A percentile compares a stretch with the other conserved stretches of the same genome.
Evolutionary conservation across 1,284 basidiomycete genomes (phyloP).

Genomic region (Pascua sp.): DNA sequence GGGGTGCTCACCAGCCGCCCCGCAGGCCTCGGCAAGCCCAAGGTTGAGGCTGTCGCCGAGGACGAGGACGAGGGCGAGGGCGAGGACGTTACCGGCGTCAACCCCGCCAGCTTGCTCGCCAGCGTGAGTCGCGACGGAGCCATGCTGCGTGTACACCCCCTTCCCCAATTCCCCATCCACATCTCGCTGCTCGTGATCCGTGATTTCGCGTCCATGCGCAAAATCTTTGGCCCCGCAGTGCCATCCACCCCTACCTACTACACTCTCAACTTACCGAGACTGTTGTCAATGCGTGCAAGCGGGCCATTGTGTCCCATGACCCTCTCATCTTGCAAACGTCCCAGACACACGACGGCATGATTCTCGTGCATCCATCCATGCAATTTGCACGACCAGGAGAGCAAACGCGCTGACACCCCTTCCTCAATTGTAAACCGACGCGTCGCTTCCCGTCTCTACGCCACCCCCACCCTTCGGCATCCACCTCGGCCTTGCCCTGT

Average conservation of each 20-base stretch:
- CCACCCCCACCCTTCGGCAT: too few species aligned
- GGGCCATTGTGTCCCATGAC: too few species aligned
- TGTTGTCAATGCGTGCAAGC: too few species aligned
- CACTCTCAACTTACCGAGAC: too few species aligned
- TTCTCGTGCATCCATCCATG: too few species aligned
- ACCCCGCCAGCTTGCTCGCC: constrained; percentile 48
- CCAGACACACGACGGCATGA: too few species aligned
- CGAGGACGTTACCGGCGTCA: constrained; percentile 53
- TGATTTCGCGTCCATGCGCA: neutral
- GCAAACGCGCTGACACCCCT: too few species aligned
- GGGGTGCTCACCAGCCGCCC: constrained; percentile 62
- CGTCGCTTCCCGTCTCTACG: too few species aligned
- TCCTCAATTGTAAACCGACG: too few species aligned
- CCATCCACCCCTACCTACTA: too few species aligned
- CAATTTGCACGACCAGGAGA: too few species aligned
- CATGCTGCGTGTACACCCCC: neutral
- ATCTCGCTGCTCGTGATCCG: neutral
- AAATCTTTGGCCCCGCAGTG: neutral
- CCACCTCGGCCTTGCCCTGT: neutral
- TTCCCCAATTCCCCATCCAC: neutral
- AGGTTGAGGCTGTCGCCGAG: constrained; percentile 65
- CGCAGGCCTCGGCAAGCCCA: constrained; percentile 62
- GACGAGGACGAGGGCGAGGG: constrained; percentile 48
- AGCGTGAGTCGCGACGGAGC: constrained; percentile 34
- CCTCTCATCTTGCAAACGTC: too few species aligned